Conservation (phyloP, 148 eudicot species). For the Polygonum aviculare region DNA sequence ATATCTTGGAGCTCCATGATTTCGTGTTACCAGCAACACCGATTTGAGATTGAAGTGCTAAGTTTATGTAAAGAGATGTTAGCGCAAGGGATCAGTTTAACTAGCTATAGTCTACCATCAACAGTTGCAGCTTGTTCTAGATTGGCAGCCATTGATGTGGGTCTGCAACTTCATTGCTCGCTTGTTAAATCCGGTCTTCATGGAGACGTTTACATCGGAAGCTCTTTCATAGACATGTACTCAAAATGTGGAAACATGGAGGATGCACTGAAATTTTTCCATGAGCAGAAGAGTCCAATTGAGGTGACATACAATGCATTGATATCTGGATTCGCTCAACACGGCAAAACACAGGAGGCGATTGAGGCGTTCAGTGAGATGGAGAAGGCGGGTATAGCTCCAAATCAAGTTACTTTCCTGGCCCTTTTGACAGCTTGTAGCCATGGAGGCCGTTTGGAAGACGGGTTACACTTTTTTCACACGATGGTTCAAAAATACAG, state of each 20-base stretch:
- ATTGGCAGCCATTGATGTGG: conserved; percentile 16
- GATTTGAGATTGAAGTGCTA: conserved; percentile 11
- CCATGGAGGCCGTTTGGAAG: conserved; percentile 13
- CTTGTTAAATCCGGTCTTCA: conserved; percentile 9
- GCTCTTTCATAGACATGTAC: conserved; percentile 19
- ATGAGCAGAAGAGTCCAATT: conserved; percentile 12
- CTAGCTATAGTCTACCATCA: conserved; percentile 13
- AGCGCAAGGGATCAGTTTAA: conserved; percentile 13
- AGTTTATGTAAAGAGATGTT: conserved; percentile 16
- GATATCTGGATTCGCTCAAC: conserved; percentile 16
- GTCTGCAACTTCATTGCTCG: conserved; percentile 10
- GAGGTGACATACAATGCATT: conserved; percentile 13
- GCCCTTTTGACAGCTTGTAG: conserved; percentile 18
- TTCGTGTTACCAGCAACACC: conserved; percentile 13
- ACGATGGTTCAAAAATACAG: conserved; percentile 9
- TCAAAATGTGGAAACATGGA: conserved; percentile 21
- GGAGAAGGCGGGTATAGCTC: conserved; percentile 16
- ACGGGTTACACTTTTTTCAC: conserved; percentile 4
- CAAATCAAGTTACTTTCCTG: conserved; percentile 14
- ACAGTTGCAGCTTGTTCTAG: conserved; percentile 12
- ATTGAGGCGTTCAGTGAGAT: conserved; percentile 9
- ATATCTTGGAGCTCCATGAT: conserved; percentile 17
- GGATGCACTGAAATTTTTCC: conserved; percentile 11
- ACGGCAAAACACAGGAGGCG: conserved; percentile 12
- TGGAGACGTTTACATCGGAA: conserved; percentile 12